A percentile compares a stretch with the other conserved stretches of the same genome.
phyloP scores from a whole-genome alignment of 345 rosid genomes.

The Salix purpurea region DNA sequence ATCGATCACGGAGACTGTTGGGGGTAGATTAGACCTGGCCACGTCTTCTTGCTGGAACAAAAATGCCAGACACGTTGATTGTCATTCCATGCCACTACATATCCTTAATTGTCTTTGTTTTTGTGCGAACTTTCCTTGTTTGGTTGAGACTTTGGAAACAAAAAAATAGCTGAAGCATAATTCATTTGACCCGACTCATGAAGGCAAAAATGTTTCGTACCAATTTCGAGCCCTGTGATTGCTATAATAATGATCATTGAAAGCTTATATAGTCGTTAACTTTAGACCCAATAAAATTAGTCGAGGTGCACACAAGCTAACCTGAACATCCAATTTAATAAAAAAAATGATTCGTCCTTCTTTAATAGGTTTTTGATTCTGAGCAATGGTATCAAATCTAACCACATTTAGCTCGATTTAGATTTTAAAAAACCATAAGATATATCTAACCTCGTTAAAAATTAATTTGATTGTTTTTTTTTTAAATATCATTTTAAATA shows the following conservation, averaged over 20 bases:
- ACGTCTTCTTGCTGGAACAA: background rate
- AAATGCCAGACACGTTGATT: conserved; percentile 11
- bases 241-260: accelerated
- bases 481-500: no score
- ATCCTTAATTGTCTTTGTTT: background rate
- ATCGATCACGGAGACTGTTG: background rate
- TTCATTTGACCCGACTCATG: background rate
- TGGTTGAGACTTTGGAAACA: background rate
- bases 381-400: no score
- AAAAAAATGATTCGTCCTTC: no score
- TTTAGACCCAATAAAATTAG: accelerated
- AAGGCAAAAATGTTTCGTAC: background rate
- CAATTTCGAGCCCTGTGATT: accelerated
- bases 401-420: no score
- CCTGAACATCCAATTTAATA: no score
- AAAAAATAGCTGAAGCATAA: background rate
- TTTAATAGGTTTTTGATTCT: no score
- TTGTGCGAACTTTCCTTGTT: background rate
- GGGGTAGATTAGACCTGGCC: background rate
- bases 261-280: accelerated
- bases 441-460: no score
- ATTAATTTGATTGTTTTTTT: no score
- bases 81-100: background rate
- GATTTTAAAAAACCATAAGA: no score
- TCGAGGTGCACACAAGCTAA: no score